Base-by-base conservation (phyloP, 495 filamentous ascomycete species). In the Aspergillus indologenus region DNA sequence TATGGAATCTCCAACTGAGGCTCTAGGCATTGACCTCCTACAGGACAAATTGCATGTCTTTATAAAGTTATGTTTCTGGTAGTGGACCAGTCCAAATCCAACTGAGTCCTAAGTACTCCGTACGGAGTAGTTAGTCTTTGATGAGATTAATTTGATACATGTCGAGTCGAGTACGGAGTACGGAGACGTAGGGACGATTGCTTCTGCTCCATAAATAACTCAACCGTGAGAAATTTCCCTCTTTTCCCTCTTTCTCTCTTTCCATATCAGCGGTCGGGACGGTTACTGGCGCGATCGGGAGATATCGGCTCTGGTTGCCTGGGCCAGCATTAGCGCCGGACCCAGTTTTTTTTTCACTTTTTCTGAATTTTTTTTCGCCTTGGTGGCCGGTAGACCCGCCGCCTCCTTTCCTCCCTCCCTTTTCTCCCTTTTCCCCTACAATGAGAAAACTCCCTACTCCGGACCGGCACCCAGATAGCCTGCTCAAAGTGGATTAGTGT, bases 261-360 rank as follows among this genome's bases (percentile, higher is more conserved):
- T 18, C 54, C 29, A 56, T 45, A 34, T 31, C 34, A 44, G 48
- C 56, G 46, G 60, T 62, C 60, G 60, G 60, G 43, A 60, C 40
- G 57, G 63, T 46, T 61, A 57, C 63, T 71, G 67, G 63, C 54
- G 65, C 60, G 65, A 67, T 79, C 76, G 76, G 76, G 73, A 77
- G 70, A 79, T 75, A 63, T 76, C 76, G 75, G 75, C 61, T 61
- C 55, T 67, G 55, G 65, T 68, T 65, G 60, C 65, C 68, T 62
- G 57, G 66, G 59, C 62, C 57, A 64, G 64, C 53, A 47, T 61
- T 71, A 69, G 68, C 68, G 68, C 57, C 61, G 55, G 64, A 47
- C 62, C 61, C 59, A 53, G 46, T 52, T 57, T 62, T 60, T 60
- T 62, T 54, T 48, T 54, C 54, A 54, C 57, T 51, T 62, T 61